Evolutionary conservation across 2,329 filamentous ascomycete species (phyloP), one percentile per base, ranked within the genome.

Genomic region (Trichophyton benhamiae): DNA sequence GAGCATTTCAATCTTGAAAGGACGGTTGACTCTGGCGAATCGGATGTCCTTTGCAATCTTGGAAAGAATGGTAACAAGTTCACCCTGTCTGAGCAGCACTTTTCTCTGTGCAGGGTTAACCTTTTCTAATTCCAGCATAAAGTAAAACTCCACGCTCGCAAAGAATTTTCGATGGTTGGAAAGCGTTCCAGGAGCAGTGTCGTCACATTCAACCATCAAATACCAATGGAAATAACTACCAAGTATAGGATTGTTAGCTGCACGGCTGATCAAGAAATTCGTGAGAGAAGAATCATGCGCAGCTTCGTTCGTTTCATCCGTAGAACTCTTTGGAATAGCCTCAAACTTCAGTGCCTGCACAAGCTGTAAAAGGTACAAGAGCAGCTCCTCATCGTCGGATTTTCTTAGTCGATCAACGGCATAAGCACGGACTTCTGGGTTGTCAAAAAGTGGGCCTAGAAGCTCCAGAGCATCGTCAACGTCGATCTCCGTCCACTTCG

Each of bases 191-290:
- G 85, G 84, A 66, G 87, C 91, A 44, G 76, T 74, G 71, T 96
- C 92, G 67, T 95, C 90, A 67, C 91, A 95, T 75, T 99, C 95
- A 1, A 99, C 94, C 86, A 96, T 96, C 1, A 99, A 80, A 73
- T 97, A 99, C 94, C 94, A 99, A 72, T 96, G 89, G 60, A 99
- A 84, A 75, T 95, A 96, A 71, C 95, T 99, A 33, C 92, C 94
- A 1, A 99, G 81, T 63, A 88, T 87, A 69, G 96, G 89, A 70
- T 95, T 97, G 64, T 87, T 85, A 13, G 89, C 87, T 2, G 94
- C 95, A 41, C 94, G 84, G 0, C 88, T 84, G 61, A 99, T 94
- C 2, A 99, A 79, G 70, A 99, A 99, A 25, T 83, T 84, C 1
- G 91, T 92, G 4, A 99, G 78, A 0, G 91, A 96, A 0, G 91